A percentile compares a stretch with the other conserved stretches of the same genome.
Evolutionary conservation across 192 early-diverging fungal genomes (phyloP).

Genomic region (Linnemannia elongata): DNA sequence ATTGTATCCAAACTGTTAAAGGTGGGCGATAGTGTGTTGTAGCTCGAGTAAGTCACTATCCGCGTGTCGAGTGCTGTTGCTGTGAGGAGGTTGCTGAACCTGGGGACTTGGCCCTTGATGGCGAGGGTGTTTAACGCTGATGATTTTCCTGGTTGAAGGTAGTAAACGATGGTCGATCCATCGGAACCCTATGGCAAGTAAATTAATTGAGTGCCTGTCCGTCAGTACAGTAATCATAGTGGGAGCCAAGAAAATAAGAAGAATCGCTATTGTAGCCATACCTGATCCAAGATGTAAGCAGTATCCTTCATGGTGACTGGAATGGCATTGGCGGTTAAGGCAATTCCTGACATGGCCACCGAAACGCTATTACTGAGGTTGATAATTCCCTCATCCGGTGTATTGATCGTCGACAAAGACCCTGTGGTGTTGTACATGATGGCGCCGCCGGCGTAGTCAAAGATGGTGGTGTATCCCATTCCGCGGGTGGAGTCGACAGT

Average conservation of each 20-base stretch:
- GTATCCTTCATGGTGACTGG: slow-evolving; percentile 25
- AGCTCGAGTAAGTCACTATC: slow-evolving; percentile 19
- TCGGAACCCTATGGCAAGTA: slow-evolving; percentile 16
- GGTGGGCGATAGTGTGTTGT: neutral
- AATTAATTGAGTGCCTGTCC: neutral
- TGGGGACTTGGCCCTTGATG: slow-evolving; percentile 27
- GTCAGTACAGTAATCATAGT: too few species aligned
- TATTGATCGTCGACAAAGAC: neutral
- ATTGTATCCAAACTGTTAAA: slow-evolving; percentile 36
- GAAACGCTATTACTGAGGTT: slow-evolving; percentile 2
- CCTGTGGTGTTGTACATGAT: slow-evolving; percentile 17
- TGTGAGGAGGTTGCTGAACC: slow-evolving; percentile 7
- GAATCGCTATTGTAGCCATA: neutral
- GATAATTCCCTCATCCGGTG: neutral
- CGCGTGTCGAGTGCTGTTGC: slow-evolving; percentile 15
- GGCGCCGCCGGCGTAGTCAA: slow-evolving; percentile 21
- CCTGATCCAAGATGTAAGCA: slow-evolving; percentile 39
- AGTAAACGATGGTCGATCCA: slow-evolving; percentile 27
- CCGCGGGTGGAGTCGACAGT: slow-evolving; percentile 10
- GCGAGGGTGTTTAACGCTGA: neutral
- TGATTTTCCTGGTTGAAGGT: slow-evolving; percentile 19
- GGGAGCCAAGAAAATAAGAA: too few species aligned
- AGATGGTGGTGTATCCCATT: slow-evolving; percentile 26
- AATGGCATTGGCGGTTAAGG: slow-evolving; percentile 26
- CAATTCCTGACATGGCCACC: slow-evolving; percentile 26